phyloP scores from a whole-genome alignment of 495 filamentous ascomycete species.

The Penicillium robsamsonii region DNA sequence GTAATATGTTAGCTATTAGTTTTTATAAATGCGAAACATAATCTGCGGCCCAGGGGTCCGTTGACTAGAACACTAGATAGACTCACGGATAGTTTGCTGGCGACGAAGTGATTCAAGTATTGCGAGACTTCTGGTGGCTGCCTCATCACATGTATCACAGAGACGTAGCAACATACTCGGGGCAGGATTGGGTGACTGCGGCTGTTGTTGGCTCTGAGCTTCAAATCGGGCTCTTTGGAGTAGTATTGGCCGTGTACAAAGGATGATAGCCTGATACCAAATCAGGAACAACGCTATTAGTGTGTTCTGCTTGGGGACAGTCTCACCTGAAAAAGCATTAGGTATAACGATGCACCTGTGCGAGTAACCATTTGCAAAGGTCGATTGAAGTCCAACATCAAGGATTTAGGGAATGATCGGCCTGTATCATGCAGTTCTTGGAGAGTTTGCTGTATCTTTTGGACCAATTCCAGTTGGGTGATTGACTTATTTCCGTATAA shows the following conservation, averaged over 20 bases:
- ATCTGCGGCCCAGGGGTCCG: background rate
- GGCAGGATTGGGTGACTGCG: background rate
- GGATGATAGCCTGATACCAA: slow-evolving; percentile 19
- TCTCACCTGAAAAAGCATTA: slow-evolving; percentile 25
- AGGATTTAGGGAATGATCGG: slow-evolving; percentile 16
- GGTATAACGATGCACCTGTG: slow-evolving; percentile 22
- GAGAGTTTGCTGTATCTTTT: slow-evolving; percentile 19
- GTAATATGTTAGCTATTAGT: background rate
- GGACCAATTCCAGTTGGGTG: slow-evolving; percentile 21
- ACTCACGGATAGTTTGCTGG: slow-evolving; percentile 23
- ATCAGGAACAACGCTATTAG: background rate
- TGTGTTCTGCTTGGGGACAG: background rate
- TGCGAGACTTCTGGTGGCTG: slow-evolving; percentile 21
- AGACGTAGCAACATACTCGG: slow-evolving; percentile 16
- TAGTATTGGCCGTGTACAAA: slow-evolving; percentile 25
- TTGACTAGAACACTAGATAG: background rate
- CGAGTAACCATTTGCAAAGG: slow-evolving; percentile 20
- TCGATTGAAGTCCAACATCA: slow-evolving; percentile 20
- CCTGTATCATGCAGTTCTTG: slow-evolving; percentile 23
- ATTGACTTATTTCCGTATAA: slow-evolving; percentile 25
- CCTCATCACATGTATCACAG: slow-evolving; percentile 26
- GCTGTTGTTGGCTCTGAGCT: slow-evolving; percentile 12
- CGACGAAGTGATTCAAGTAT: slow-evolving; percentile 20
- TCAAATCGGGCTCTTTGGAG: slow-evolving; percentile 20
- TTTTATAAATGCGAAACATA: background rate